A percentile compares a stretch with the other conserved stretches of the same genome.
Evolutionary conservation across 805 yeast species (phyloP).

Genomic region (Hanseniaspora singularis): DNA sequence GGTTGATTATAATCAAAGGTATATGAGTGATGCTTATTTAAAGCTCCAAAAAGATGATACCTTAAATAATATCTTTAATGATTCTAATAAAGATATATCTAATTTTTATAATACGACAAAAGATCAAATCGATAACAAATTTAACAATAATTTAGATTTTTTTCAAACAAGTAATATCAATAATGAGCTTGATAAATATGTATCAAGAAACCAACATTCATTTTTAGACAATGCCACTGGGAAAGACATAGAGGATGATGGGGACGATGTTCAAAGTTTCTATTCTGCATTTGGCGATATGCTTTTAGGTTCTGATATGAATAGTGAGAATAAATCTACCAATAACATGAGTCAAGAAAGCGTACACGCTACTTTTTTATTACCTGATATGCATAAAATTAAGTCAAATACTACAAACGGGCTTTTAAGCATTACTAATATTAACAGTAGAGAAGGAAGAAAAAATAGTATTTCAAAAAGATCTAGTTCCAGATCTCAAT

Average conservation of each 20-base stretch:
- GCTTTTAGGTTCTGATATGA: background rate
- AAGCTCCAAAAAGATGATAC: too few species aligned
- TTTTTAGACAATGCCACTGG: too few species aligned
- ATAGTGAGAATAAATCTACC: background rate
- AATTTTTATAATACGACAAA: too few species aligned
- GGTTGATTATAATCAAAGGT: too few species aligned
- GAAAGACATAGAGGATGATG: background rate
- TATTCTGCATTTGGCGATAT: slow-evolving; percentile 8
- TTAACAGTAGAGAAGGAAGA: slow-evolving; percentile 10
- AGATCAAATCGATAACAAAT: too few species aligned
- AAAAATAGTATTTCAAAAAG: slow-evolving; percentile 11
- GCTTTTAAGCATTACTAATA: background rate
- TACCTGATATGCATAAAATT: slow-evolving; percentile 7
- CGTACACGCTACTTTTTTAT: background rate
- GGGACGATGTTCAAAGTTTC: slow-evolving; percentile 11
- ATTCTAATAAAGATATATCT: too few species aligned
- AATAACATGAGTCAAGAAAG: background rate
- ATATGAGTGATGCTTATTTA: too few species aligned
- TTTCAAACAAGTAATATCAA: too few species aligned
- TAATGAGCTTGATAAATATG: too few species aligned
- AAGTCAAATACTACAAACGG: background rate
- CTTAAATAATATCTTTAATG: too few species aligned
- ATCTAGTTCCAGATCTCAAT: slow-evolving; percentile 19
- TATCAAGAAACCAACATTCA: too few species aligned
- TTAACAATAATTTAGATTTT: too few species aligned